phyloP scores from a whole-genome alignment of 164 flowering plant species.

The Stephania cephalantha region DNA sequence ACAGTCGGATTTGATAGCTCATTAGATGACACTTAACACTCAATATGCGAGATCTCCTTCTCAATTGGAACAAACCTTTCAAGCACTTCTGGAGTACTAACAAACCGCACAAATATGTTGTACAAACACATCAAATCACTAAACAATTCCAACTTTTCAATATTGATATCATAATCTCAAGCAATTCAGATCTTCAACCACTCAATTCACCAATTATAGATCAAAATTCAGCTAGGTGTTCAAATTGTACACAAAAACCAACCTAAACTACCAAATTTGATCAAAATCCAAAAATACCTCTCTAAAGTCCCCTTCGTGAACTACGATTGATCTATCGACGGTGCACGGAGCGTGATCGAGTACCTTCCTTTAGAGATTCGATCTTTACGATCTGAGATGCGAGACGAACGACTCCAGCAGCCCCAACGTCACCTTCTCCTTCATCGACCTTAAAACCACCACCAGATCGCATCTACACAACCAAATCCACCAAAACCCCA shows the following conservation, averaged over 20 bases:
- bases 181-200: not conserved
- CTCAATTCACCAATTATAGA: not conserved
- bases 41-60: slow-evolving; percentile 72
- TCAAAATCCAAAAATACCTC: slow-evolving; percentile 31
- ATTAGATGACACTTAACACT: slow-evolving; percentile 52
- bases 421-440: slow-evolving; percentile 80
- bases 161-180: not conserved
- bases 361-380: slow-evolving; percentile 86
- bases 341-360: slow-evolving; percentile 60
- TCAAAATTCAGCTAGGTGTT: not conserved
- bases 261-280: not conserved
- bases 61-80: slow-evolving; percentile 81
- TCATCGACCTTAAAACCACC: slow-evolving; percentile 38
- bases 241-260: not conserved
- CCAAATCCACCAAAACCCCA: not conserved
- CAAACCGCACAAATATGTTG: slow-evolving; percentile 83
- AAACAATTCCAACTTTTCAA: not conserved
- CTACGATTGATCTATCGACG: slow-evolving; percentile 38
- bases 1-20: slow-evolving; percentile 27
- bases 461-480: slow-evolving; percentile 73
- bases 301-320: slow-evolving; percentile 76
- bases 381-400: slow-evolving; percentile 59
- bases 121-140: not conserved
- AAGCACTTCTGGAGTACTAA: slow-evolving; percentile 76
- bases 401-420: slow-evolving; percentile 60